Evolutionary conservation across 2,329 filamentous ascomycete species (phyloP), one percentile per base, ranked within the genome.

Genomic region (Simplicillium aogashimaense): DNA sequence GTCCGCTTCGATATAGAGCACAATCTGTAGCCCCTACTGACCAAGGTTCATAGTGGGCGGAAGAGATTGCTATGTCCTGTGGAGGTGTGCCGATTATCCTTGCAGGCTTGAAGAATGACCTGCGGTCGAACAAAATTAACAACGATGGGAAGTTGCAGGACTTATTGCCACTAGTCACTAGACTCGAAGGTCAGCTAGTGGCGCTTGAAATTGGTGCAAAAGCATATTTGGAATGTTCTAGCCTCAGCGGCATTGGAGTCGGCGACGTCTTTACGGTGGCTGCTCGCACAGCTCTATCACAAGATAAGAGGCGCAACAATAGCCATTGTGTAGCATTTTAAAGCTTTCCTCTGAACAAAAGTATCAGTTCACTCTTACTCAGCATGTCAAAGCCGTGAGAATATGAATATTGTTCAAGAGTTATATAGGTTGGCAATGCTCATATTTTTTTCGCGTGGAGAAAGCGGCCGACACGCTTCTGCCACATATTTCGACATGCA

Each of bases 21-120:
- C 29, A 31, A 31, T 31, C 10, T 31, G 29, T 31, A 10, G n/a
- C n/a, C n/a, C n/a, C n/a, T n/a, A n/a, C n/a, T n/a, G n/a, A n/a
- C n/a, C n/a, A n/a, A n/a, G 10, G n/a, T 31, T 10, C 29, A 28
- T n/a, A 13, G 17, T 36, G 34, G 34, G 16, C 16, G 7, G 14
- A 7, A 13, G 34, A 36, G 14, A 18, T 36, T 17, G 25, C 16
- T 12, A 17, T 11, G 7, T 30, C 28, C 31, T 38, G 36, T 30
- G 25, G 25, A 8, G 36, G 20, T 8, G 31, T 38, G 13, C 36
- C 36, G 14, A 25, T 38, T 29, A 38, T 38, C 36, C 20, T 38
- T 5, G 36, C 25, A 30, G 14, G 35, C n/a, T n/a, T 36, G 35
- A 36, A 36, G 35, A 36, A 36, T 20, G 35, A 36, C n/a, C 35